Percentiles rank a stretch among this genome's conserved stretches.
Conservation (phyloP, 495 filamentous ascomycete genomes). For the Darksidea phi region DNA sequence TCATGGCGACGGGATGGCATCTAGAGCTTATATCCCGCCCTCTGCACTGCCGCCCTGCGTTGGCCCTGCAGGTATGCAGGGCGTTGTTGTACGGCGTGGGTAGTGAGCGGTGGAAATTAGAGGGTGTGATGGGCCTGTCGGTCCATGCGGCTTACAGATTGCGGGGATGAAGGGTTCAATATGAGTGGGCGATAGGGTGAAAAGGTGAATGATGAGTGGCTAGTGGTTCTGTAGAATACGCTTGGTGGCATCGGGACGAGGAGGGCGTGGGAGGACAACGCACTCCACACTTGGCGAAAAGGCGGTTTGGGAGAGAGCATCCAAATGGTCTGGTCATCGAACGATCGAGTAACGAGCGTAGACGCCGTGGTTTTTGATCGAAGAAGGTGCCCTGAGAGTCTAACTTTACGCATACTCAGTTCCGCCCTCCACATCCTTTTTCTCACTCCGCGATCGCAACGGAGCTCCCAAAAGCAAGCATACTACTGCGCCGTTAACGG, state of each 20-base stretch:
- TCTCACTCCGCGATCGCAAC: neutral
- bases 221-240: neutral
- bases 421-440: neutral
- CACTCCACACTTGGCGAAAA: neutral
- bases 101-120: neutral
- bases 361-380: too few relatives aligned
- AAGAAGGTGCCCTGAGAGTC: too few relatives aligned
- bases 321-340: too few relatives aligned
- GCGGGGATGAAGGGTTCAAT: neutral
- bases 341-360: too few relatives aligned
- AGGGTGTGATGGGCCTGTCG: conserved; percentile 3
- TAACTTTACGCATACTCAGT: too few relatives aligned
- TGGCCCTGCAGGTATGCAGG: neutral
- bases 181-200: too few relatives aligned
- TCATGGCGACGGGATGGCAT: conserved; percentile 1
- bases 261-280: conserved; percentile 1
- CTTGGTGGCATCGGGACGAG: neutral
- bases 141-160: conserved; percentile 14
- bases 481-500: conserved; percentile 16
- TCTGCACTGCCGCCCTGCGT: neutral
- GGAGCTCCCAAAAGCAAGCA: neutral
- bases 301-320: neutral
- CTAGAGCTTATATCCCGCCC: conserved; percentile 15
- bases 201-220: too few relatives aligned
- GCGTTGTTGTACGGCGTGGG: neutral